Evolutionary conservation across 192 early-diverging fungal species (phyloP).

Genomic region (Umbelopsis vinacea): DNA sequence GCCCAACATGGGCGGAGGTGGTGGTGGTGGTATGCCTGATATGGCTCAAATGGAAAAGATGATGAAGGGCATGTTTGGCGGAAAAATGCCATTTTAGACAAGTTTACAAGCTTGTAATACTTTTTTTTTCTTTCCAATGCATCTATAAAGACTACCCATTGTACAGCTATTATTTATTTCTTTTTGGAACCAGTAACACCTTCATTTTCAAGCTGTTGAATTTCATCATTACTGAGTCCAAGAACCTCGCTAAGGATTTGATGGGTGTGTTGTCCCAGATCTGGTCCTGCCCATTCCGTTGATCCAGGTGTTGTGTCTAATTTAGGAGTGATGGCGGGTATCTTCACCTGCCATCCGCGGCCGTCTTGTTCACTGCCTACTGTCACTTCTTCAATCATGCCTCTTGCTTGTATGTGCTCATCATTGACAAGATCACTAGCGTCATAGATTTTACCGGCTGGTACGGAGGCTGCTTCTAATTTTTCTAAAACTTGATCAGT

Average conservation of each 20-base stretch:
- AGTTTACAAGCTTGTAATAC: conserved; percentile 4
- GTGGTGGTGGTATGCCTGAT: conserved; percentile 54
- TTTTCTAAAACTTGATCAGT: conserved; percentile 40
- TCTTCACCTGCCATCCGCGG: conserved; percentile 47
- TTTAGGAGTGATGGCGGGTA: conserved; percentile 50
- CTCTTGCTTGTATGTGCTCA: conserved; percentile 48
- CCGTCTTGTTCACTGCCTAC: conserved; percentile 43
- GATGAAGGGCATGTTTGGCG: conserved; percentile 69
- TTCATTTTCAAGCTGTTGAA: conserved; percentile 36
- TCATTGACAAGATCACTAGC: conserved; percentile 52
- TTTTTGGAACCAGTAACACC: conserved; percentile 30
- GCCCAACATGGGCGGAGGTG: conserved; percentile 48
- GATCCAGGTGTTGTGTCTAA: conserved; percentile 46
- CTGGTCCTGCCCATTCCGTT: conserved; percentile 57
- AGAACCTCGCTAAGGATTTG: conserved; percentile 40
- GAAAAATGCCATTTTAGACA: conserved; percentile 22
- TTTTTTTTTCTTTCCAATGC: conserved; percentile 8
- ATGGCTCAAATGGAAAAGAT: conserved; percentile 75
- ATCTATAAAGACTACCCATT: conserved; percentile 1
- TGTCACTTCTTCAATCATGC: conserved; percentile 45
- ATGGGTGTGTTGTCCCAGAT: conserved; percentile 48
- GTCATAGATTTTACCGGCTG: conserved; percentile 54
- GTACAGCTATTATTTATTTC: neutral
- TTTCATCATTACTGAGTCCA: conserved; percentile 29
- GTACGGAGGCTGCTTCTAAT: conserved; percentile 47